A percentile compares a stretch with the other conserved stretches of the same genome.
Conservation (phyloP, 352 stramenopile genomes). For the Phytophthora foliorum region DNA sequence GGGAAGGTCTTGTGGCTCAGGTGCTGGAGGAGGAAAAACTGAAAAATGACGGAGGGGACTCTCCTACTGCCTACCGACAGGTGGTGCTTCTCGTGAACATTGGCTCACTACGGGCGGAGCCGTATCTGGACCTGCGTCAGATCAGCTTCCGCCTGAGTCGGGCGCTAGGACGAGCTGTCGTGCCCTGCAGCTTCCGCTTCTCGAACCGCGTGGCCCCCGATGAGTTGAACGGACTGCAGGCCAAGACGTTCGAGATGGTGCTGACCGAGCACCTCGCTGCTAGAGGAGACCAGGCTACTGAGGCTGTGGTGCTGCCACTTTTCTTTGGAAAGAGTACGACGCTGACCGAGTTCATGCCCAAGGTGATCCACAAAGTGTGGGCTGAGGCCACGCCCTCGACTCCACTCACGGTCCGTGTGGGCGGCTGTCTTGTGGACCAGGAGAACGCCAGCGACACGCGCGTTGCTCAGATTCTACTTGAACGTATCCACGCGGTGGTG, state of each 20-base stretch:
- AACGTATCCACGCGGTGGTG: constrained; percentile 58
- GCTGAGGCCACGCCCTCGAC: constrained; percentile 14
- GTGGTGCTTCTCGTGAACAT: constrained; percentile 80
- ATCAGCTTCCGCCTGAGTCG: constrained; percentile 76
- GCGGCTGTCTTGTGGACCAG: constrained; percentile 68
- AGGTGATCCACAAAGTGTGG: constrained; percentile 64
- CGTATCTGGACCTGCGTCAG: constrained; percentile 80
- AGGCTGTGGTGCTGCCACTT: constrained; percentile 75
- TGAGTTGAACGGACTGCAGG: constrained; percentile 69
- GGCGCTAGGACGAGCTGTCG: constrained; percentile 55
- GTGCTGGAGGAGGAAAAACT: constrained; percentile 75
- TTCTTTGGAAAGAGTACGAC: constrained; percentile 86
- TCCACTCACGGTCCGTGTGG: constrained; percentile 51
- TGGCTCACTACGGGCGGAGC: constrained; percentile 72
- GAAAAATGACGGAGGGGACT: neutral
- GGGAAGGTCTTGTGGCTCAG: constrained; percentile 84
- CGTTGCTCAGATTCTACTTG: constrained; percentile 68
- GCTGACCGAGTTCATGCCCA: constrained; percentile 80
- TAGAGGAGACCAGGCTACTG: constrained; percentile 24
- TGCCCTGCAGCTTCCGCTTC: constrained; percentile 84
- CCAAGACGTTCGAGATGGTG: constrained; percentile 76
- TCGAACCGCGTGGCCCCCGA: constrained; percentile 72
- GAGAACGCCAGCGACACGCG: constrained; percentile 57
- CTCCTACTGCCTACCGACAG: constrained; percentile 18
- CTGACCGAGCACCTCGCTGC: constrained; percentile 53